Evolutionary conservation across 1,139 yeast species (phyloP), one percentile per base, ranked within the genome.

Genomic region (Diutina sp.): DNA sequence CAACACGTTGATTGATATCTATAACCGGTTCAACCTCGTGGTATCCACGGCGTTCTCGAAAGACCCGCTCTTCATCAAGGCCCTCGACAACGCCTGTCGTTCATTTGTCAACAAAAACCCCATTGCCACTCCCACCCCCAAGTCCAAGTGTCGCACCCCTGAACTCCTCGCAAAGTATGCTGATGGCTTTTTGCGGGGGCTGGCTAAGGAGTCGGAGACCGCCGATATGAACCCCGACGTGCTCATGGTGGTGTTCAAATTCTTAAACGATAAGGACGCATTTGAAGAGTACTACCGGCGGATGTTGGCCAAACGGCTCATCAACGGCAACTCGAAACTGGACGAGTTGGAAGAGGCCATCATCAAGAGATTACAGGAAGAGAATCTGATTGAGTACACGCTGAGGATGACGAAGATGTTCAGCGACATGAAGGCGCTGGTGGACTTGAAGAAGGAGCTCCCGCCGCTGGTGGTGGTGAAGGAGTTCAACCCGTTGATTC

Each of bases 331-430:
- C 44, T 85, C 96, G 52, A 83, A 90, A 41, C 85, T 95, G 32
- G 90, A 85, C 61, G 90, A 84, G 63, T 85, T 90, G 60, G 99
- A 95, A 72, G 95, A 90, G 62, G 74, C 83, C 59, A 85, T 95
- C 63, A 89, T 95, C 59, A 90, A 90, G 65, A 82, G 88, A 65
- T 78, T 95, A 61, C 95, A 91, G 68, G 89, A 88, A 60, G 96
- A 88, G 61, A 91, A 95, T 69, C 91, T 96, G 25, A 79, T 85
- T 66, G 99, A 93, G 65, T 95, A 90, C 69, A 91, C 98, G 1
- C 86, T 90, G 58, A 93, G 90, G 68, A 87, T 95, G 72, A 90
- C 96, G 51, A 87, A 91, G 65, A 95, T 95, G 99, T 91, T 95
- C 70, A 89, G 88, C 66, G 99, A 95, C 70, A 90, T 95, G 78